phyloP scores from a whole-genome alignment of 1,139 yeast species.

The Candida pseudoviswanathii region DNA sequence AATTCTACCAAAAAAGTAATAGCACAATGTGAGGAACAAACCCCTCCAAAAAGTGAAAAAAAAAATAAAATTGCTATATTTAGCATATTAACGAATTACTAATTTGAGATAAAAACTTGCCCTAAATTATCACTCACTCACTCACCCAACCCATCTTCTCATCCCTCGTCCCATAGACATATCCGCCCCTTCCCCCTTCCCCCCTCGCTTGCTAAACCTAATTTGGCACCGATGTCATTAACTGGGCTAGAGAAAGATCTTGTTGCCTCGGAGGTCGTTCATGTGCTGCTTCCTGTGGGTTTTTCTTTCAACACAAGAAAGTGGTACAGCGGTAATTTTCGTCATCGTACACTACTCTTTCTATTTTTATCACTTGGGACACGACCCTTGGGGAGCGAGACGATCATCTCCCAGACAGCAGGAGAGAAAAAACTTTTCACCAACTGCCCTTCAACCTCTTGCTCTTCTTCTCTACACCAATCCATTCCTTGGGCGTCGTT shows the following conservation, averaged over 20 bases:
- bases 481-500: constrained; percentile 46
- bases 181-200: too few relatives aligned
- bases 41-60: not conserved
- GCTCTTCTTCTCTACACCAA: constrained; percentile 10
- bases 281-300: too few relatives aligned
- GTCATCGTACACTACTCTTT: too few relatives aligned
- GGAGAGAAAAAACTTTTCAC: constrained; percentile 9
- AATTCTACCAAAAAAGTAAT: not conserved
- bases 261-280: too few relatives aligned
- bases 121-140: not conserved
- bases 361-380: not conserved
- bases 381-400: not conserved
- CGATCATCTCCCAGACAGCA: not conserved
- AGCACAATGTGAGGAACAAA: not conserved
- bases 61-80: not conserved
- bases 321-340: too few relatives aligned
- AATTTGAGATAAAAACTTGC: not conserved
- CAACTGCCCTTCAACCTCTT: constrained; percentile 5
- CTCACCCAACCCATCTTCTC: not conserved
- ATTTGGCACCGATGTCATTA: too few relatives aligned
- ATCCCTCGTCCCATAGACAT: not conserved
- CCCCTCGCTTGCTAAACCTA: too few relatives aligned
- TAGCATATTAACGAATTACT: not conserved
- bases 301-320: too few relatives aligned
- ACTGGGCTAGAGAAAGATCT: too few relatives aligned